Evolutionary conservation across 495 filamentous ascomycete genomes (phyloP).

Genomic region (Hypomontagnella monticulosa): DNA sequence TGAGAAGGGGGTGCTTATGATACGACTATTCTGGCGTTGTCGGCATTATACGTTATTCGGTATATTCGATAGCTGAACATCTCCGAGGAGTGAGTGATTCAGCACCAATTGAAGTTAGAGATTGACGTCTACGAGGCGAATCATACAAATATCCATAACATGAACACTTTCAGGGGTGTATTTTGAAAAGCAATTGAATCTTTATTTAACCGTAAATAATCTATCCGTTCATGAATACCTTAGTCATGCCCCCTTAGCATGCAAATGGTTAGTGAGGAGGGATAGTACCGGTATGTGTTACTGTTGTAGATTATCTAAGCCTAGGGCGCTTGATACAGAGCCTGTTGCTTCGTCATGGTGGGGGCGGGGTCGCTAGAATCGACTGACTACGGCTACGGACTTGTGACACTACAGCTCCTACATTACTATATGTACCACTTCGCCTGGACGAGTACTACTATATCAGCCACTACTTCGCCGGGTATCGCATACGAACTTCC

Average conservation of each 20-base stretch:
- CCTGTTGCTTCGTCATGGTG: slow-evolving; percentile 29
- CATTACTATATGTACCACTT: slow-evolving; percentile 4
- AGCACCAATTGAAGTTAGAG: not conserved
- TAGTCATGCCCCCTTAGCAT: no score
- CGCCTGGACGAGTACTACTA: no score
- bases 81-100: not conserved
- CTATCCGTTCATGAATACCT: no score
- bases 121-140: not conserved
- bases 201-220: no score
- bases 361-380: slow-evolving; percentile 34
- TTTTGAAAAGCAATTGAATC: no score
- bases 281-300: not conserved
- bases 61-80: not conserved
- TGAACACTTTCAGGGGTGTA: no score
- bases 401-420: slow-evolving; percentile 4
- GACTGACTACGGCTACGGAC: slow-evolving; percentile 19
- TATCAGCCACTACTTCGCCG: no score
- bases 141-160: no score
- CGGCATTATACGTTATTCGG: not conserved
- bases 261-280: no score
- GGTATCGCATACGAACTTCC: no score
- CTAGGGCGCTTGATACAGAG: not conserved
- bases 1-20: not conserved
- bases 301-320: not conserved
- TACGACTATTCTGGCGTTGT: no score